phyloP scores from a whole-genome alignment of 345 rosid genomes.

The Brassica rapa region DNA sequence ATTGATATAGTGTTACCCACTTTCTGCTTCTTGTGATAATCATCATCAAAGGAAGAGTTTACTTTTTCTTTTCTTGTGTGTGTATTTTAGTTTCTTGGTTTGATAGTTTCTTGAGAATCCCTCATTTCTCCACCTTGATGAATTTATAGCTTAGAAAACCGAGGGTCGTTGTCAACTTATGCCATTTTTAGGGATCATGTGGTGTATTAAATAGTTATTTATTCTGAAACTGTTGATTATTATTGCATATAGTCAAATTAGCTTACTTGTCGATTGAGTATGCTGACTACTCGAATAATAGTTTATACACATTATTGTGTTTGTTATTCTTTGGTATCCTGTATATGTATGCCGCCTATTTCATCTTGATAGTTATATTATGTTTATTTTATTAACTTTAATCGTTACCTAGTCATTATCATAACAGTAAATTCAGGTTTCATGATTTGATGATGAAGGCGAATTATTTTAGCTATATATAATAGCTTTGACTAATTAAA shows the following conservation, averaged over 20 bases:
- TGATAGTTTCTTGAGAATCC: slow-evolving; percentile 25
- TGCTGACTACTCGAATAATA: too few species aligned
- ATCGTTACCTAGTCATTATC: slow-evolving; percentile 32
- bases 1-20: not conserved
- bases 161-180: slow-evolving; percentile 33
- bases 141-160: slow-evolving; percentile 22
- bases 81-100: not conserved
- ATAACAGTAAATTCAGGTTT: slow-evolving; percentile 22
- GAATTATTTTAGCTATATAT: not conserved
- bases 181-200: slow-evolving; percentile 25
- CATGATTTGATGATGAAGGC: not conserved
- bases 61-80: not conserved
- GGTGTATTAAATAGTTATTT: not conserved
- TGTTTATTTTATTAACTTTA: not conserved
- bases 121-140: slow-evolving; percentile 24
- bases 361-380: not conserved
- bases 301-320: too few species aligned
- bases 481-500: slow-evolving; percentile 24
- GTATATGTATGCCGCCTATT: not conserved
- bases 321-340: too few species aligned
- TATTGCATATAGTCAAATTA: too few species aligned
- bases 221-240: not conserved
- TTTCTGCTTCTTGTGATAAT: slow-evolving; percentile 19
- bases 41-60: slow-evolving; percentile 9
- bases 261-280: too few species aligned